phyloP scores from a whole-genome alignment of 495 filamentous ascomycete species.

The Talaromyces thailandensis region DNA sequence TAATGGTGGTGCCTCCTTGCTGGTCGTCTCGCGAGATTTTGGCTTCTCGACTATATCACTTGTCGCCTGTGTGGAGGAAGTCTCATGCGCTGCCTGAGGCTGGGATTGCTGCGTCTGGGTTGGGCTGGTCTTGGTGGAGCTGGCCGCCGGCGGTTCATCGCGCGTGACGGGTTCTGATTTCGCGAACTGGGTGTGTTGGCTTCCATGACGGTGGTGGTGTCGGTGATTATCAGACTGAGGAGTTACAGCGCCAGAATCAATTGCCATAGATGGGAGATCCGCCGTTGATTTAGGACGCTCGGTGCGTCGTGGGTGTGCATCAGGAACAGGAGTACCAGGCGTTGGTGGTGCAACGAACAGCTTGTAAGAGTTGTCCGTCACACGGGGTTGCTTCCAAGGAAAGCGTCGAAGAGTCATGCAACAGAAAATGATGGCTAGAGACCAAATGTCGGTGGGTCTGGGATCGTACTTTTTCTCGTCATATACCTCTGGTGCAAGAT shows the following conservation, averaged over 20 bases:
- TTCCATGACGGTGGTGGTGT: conserved; percentile 17
- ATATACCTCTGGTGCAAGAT: conserved; percentile 94
- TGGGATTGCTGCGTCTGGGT: conserved; percentile 5
- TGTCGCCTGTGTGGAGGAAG: background rate
- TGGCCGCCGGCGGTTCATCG: conserved; percentile 1
- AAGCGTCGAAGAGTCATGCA: conserved; percentile 96
- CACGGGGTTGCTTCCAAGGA: conserved; percentile 91
- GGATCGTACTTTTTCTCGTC: conserved; percentile 92
- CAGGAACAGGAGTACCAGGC: conserved; percentile 38
- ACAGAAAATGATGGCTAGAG: conserved; percentile 95
- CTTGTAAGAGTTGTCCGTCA: conserved; percentile 89
- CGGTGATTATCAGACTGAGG: conserved; percentile 11
- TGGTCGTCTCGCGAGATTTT: conserved; percentile 26
- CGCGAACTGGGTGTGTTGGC: background rate
- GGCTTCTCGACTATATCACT: conserved; percentile 5
- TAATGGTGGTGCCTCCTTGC: conserved; percentile 42
- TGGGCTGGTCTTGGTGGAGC: conserved; percentile 1
- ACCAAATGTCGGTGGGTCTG: conserved; percentile 93
- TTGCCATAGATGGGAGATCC: conserved; percentile 19
- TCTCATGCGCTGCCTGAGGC: background rate
- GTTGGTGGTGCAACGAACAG: conserved; percentile 76
- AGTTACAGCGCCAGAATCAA: background rate
- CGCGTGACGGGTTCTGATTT: conserved; percentile 8
- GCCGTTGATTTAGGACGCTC: conserved; percentile 28
- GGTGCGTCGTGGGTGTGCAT: conserved; percentile 31